Evolutionary conservation across 805 yeast species (phyloP).

Genomic region (Tetrapisispora fleetii): DNA sequence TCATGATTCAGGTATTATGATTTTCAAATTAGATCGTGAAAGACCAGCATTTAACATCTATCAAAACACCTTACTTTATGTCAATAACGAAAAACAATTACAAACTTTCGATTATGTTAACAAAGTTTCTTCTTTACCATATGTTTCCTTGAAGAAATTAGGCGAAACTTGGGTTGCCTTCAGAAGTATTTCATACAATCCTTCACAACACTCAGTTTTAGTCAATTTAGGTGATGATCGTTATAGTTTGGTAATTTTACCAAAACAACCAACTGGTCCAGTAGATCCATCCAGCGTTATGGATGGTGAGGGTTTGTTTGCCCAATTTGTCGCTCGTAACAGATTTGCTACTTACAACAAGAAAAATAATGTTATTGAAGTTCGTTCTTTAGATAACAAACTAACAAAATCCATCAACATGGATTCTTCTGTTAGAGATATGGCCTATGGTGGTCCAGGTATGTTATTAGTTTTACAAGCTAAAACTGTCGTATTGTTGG

Average conservation of each 20-base stretch:
- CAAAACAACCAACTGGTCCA: slow-evolving; percentile 87
- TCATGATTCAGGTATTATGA: slow-evolving; percentile 96
- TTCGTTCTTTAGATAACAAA: slow-evolving; percentile 73
- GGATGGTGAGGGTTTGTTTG: slow-evolving; percentile 75
- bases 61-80: slow-evolving; percentile 65
- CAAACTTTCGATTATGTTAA: slow-evolving; percentile 64
- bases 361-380: slow-evolving; percentile 55
- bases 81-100: slow-evolving; percentile 78
- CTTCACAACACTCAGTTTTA: slow-evolving; percentile 78
- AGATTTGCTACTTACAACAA: slow-evolving; percentile 77
- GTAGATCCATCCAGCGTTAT: slow-evolving; percentile 77
- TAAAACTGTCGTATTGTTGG: slow-evolving; percentile 68
- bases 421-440: slow-evolving; percentile 58
- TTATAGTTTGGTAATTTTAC: slow-evolving; percentile 68
- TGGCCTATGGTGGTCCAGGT: slow-evolving; percentile 75
- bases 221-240: slow-evolving; percentile 59
- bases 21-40: slow-evolving; percentile 93
- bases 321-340: slow-evolving; percentile 88
- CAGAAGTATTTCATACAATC: slow-evolving; percentile 80
- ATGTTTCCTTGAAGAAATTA: slow-evolving; percentile 72
- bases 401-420: slow-evolving; percentile 72
- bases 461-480: slow-evolving; percentile 65
- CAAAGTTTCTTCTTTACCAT: slow-evolving; percentile 61
- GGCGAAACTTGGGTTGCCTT: slow-evolving; percentile 83
- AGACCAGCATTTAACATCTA: slow-evolving; percentile 66